Base-by-base conservation (phyloP, 768 basidiomycete species). In the Trametes sanguinea region DNA sequence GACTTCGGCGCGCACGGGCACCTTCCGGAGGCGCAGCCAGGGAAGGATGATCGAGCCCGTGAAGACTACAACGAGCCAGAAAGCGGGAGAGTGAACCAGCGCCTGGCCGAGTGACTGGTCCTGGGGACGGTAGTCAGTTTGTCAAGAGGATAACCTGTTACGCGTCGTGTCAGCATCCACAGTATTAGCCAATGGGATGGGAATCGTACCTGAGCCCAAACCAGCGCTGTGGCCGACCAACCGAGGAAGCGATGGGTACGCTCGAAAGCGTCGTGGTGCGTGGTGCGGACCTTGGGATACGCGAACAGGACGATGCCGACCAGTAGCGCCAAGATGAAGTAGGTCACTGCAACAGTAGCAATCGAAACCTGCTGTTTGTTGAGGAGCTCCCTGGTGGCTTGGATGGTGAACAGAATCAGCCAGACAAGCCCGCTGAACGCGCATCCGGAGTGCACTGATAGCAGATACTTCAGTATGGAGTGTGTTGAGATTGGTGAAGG, bases 21-120 rank as follows among this genome's bases (percentile, higher is more conserved):
- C 81, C 69, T 84, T 83, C 58, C 83, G 78, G 4, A 87, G 77
- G 47, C 83, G 75, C n/a, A 78, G 35, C 85, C 85, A 87, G n/a
- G 85, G 84, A 14, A 83, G 71, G 48, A 83, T 77, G 59, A 86
- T 82, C 17, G 83, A 86, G 29, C 77, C 69, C 46, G 83, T 83
- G 69, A 85, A 72, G 48, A 83, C 69, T n/a, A 79, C 68, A 16
- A 84, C 76, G 27, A 87, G 70, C 85, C 85, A 87, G 69, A 87
- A 83, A 13, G 83, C 78, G 47, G 79, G 65, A 4, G 80, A 74
- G 27, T 74, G 71, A 5, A 80, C 68, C 44, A 85, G 70, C 4
- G 81, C 79, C 46, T 78, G 71, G 13, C 77, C 76, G 6, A 85
- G 76, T 8, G 76, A 66, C 55, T 76, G 69, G 27, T 64, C 72